Evolutionary conservation across 164 flowering plant species (phyloP).

Genomic region (Chimonanthus praecox): DNA sequence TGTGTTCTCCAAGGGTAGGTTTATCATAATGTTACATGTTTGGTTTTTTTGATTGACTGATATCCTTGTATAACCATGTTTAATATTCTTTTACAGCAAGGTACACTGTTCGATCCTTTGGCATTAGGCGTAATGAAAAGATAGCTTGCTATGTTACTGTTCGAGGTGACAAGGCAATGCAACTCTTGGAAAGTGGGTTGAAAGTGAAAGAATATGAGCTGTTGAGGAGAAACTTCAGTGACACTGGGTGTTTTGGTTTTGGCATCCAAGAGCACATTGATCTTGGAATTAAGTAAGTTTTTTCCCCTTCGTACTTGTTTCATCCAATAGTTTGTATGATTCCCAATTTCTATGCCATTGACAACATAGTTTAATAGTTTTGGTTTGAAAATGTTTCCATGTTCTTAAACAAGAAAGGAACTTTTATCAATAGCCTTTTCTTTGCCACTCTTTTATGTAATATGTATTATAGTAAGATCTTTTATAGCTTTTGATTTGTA

Average conservation of each 20-base stretch:
- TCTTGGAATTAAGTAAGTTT: slow-evolving; percentile 60
- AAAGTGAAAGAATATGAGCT: slow-evolving; percentile 71
- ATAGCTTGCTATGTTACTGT: slow-evolving; percentile 15
- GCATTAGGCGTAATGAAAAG: slow-evolving; percentile 14
- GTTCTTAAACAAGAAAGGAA: too few relatives aligned
- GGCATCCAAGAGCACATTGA: slow-evolving; percentile 76
- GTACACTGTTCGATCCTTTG: slow-evolving; percentile 13
- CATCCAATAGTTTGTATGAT: not conserved
- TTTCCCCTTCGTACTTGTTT: not conserved
- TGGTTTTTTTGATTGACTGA: not conserved
- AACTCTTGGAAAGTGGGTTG: slow-evolving; percentile 62
- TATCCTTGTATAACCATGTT: not conserved
- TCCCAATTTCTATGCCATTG: too few relatives aligned
- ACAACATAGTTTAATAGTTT: too few relatives aligned
- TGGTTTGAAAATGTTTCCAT: too few relatives aligned
- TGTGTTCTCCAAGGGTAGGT: slow-evolving; percentile 4
- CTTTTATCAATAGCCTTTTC: too few relatives aligned
- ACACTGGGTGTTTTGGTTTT: slow-evolving; percentile 68
- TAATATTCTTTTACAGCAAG: slow-evolving; percentile 6
- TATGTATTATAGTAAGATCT: too few relatives aligned
- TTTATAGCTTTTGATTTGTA: too few relatives aligned
- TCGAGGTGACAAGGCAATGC: slow-evolving; percentile 29
- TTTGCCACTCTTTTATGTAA: too few relatives aligned
- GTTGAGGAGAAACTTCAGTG: slow-evolving; percentile 58
- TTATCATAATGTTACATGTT: not conserved